Percentiles rank a stretch among this genome's conserved stretches.
Conservation (phyloP, 2,329 filamentous ascomycete genomes). For the Seiridium unicorne region DNA sequence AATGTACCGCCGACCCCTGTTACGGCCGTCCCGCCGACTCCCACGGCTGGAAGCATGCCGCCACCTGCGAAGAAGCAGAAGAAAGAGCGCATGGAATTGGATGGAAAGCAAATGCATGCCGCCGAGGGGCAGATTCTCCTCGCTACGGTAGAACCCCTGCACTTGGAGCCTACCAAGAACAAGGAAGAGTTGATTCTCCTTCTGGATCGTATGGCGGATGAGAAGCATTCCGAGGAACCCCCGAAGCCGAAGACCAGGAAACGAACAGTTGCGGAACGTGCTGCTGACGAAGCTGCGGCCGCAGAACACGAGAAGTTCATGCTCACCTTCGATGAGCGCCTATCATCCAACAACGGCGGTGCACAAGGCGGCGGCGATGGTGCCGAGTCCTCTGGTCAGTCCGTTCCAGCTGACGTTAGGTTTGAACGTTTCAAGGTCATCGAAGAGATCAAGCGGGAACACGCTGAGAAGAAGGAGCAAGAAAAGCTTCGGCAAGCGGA, state of each 20-base stretch:
- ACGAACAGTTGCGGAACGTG: constrained; percentile 90
- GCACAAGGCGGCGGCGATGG: constrained; percentile 57
- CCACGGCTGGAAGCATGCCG: constrained; percentile 57
- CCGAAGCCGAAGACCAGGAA: constrained; percentile 88
- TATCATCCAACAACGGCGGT: constrained; percentile 58
- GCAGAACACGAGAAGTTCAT: constrained; percentile 89
- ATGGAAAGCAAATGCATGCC: constrained; percentile 68
- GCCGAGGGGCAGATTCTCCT: constrained; percentile 77
- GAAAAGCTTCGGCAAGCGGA: constrained; percentile 70
- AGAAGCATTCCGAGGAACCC: constrained; percentile 72
- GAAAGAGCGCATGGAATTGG: constrained; percentile 71
- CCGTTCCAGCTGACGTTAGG: constrained; percentile 75
- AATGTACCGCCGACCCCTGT: constrained; percentile 44
- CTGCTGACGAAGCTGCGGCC: constrained; percentile 87
- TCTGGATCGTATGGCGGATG: constrained; percentile 70
- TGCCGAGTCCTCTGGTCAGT: constrained; percentile 71
- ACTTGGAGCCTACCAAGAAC: constrained; percentile 72
- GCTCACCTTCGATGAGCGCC: constrained; percentile 85
- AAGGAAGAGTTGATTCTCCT: constrained; percentile 68
- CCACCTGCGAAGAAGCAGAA: constrained; percentile 68
- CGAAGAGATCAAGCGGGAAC: constrained; percentile 76
- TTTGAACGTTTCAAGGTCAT: constrained; percentile 93
- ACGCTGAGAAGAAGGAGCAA: constrained; percentile 73
- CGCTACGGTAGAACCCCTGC: constrained; percentile 70
- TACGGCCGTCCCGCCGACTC: constrained; percentile 58